Base-by-base conservation (phyloP, 106 monocot species). In the Xerophyta viscosa region DNA sequence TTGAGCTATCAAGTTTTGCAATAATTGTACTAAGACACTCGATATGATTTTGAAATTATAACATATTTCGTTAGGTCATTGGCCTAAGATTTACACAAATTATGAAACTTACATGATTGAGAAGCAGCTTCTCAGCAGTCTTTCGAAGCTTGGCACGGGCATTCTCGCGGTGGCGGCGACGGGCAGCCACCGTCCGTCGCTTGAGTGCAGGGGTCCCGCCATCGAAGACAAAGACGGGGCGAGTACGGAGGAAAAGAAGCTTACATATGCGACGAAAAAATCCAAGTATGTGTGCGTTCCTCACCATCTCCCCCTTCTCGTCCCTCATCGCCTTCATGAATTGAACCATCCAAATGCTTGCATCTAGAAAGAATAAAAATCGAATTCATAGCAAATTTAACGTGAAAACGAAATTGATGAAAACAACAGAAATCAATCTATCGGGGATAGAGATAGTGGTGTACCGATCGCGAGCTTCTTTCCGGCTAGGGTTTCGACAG, bases 281-380 rank as follows among this genome's bases (percentile, higher is more conserved):
- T 12, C 90, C 98, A 22, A 99, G 71, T 30, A 90, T 30, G 71
- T 99, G 98, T 27, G 98, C 86, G 66, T 99, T 86, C 28, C 69
- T 56, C 36, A 90, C 56, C 90, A 90, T 99, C 64, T 99, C 98
- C 15, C 98, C 98, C 44, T 65, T 76, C 52, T 99, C 90, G 53
- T 99, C 98, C 54, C 98, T 50, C 80, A 99, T 99, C 37, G 98
- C 98, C 72, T 86, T 90, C 79, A 90, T 83, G 90, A 99, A 99
- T 66, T 99, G 98, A 29, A 99, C 76, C 69, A 99, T 82, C 98
- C 98, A 99, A 62, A 99, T 99, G 72, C 98, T 99, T 49, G 98
- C 98, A 51, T 99, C 96, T 82, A 64, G 25, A 23, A 25, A 10
- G 43, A 25, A 10, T 42, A 3, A n/a, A n/a, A n/a, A n/a, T n/a